These are phyloP conservation scores for Cetradonia linearis DNA, from an alignment of 495 filamentous ascomycete genomes.

Conservation along the genomic window DNA sequence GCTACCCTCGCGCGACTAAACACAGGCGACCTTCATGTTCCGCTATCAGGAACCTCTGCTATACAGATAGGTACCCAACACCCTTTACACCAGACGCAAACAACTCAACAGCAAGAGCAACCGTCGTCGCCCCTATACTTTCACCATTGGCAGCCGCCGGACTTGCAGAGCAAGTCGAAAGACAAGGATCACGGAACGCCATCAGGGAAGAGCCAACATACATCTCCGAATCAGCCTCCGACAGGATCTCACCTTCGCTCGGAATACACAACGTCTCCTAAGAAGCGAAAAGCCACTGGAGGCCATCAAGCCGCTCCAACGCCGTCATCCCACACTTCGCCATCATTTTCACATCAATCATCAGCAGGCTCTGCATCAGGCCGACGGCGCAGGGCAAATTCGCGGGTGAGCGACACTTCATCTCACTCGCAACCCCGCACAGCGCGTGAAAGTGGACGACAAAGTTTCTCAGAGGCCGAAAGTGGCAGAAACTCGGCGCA, in stretches of 20 bases:
- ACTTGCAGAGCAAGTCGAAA: conserved; percentile 43
- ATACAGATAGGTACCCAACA: conserved; percentile 29
- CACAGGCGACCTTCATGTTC: conserved; percentile 46
- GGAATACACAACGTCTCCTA: conserved; percentile 33
- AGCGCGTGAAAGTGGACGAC: conserved; percentile 24
- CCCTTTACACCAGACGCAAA: conserved; percentile 41
- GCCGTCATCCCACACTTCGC: conserved; percentile 29
- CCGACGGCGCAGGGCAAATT: conserved; percentile 53
- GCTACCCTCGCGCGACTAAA: conserved; percentile 44
- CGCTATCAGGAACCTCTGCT: conserved; percentile 33
- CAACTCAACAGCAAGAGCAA: conserved; percentile 45
- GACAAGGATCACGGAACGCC: conserved; percentile 28
- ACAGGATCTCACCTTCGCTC: conserved; percentile 28
- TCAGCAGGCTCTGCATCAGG: conserved; percentile 44
- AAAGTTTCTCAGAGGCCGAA: conserved; percentile 26
- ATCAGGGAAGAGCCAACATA: conserved; percentile 29
- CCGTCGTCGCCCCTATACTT: conserved; percentile 69
- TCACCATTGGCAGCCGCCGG: conserved; percentile 83
- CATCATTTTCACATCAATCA: conserved; percentile 24
- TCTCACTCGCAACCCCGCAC: conserved; percentile 9
- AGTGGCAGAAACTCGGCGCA: conserved; percentile 27
- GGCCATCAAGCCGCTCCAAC: conserved; percentile 33
- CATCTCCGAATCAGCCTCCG: conserved; percentile 23
- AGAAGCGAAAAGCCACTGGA: conserved; percentile 37
- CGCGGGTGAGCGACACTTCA: conserved; percentile 59